phyloP scores from a whole-genome alignment of 441 rosid species.

The Lepidium campestre region DNA sequence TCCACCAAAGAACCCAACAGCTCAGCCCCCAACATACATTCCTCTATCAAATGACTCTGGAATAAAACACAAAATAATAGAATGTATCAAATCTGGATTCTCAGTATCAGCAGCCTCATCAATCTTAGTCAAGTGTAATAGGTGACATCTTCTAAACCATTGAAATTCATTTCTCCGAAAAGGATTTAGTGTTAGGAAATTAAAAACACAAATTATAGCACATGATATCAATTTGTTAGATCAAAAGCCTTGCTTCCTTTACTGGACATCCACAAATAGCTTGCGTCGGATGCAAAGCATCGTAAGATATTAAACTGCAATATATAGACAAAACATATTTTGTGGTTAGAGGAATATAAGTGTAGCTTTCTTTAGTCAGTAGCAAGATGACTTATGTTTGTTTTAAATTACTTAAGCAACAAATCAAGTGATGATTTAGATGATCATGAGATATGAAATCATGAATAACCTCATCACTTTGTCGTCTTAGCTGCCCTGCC shows the following conservation, averaged over 20 bases:
- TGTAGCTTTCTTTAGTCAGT: background rate
- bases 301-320: slow-evolving; percentile 67
- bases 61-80: background rate
- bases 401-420: background rate
- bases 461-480: slow-evolving; percentile 70
- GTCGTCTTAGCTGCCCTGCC: slow-evolving; percentile 61
- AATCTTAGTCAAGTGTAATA: background rate
- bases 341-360: background rate
- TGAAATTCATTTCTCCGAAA: background rate
- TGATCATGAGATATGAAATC: background rate
- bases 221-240: slow-evolving; percentile 61
- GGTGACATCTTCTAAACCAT: background rate
- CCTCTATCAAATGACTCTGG: slow-evolving; percentile 88
- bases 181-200: background rate
- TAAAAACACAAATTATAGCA: background rate
- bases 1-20: slow-evolving; percentile 90
- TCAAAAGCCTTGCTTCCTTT: slow-evolving; percentile 72
- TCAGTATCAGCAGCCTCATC: background rate
- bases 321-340: slow-evolving; percentile 3
- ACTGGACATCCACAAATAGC: slow-evolving; percentile 91
- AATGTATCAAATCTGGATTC: background rate
- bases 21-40: slow-evolving; percentile 96
- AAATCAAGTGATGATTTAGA: background rate
- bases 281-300: slow-evolving; percentile 83
- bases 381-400: background rate